A percentile compares a stretch with the other conserved stretches of the same genome.
Conservation (phyloP, 139 green algal genomes). For the Chlorella sorokiniana region DNA sequence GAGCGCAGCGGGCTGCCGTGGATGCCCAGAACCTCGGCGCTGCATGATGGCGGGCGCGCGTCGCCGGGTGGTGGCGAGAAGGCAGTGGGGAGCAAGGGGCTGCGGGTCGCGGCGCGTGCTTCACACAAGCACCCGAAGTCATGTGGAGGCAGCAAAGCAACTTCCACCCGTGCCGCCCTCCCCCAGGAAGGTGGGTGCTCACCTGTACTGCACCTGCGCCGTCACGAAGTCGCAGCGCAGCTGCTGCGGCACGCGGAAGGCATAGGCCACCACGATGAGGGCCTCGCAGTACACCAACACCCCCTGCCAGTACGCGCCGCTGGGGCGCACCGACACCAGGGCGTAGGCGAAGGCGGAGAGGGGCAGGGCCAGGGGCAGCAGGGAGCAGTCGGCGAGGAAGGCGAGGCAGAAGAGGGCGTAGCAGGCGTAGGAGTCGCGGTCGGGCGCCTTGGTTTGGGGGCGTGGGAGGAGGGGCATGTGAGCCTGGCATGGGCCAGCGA, state of each 20-base stretch:
- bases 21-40: slow-evolving; percentile 51
- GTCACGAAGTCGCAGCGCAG: slow-evolving; percentile 47
- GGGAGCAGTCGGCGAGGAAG: slow-evolving; percentile 64
- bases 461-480: neutral
- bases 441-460: neutral
- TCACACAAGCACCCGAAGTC: too few relatives aligned
- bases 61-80: too few relatives aligned
- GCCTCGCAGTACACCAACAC: slow-evolving; percentile 65
- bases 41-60: neutral
- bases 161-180: too few relatives aligned
- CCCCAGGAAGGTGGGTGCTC: too few relatives aligned
- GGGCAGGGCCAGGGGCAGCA: slow-evolving; percentile 54
- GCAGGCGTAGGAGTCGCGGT: slow-evolving; percentile 50
- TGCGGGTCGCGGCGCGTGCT: too few relatives aligned
- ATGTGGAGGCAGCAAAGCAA: too few relatives aligned
- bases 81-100: too few relatives aligned
- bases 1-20: slow-evolving; percentile 45
- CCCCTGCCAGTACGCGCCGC: slow-evolving; percentile 61
- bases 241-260: slow-evolving; percentile 56
- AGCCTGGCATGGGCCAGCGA: neutral
- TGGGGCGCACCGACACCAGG: slow-evolving; percentile 50
- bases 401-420: slow-evolving; percentile 58
- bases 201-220: slow-evolving; percentile 20
- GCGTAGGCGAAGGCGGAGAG: slow-evolving; percentile 59
- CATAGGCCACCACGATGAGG: slow-evolving; percentile 66